phyloP scores from a whole-genome alignment of 371 early-diverging fungal genomes.

The Mortierella sp. region DNA sequence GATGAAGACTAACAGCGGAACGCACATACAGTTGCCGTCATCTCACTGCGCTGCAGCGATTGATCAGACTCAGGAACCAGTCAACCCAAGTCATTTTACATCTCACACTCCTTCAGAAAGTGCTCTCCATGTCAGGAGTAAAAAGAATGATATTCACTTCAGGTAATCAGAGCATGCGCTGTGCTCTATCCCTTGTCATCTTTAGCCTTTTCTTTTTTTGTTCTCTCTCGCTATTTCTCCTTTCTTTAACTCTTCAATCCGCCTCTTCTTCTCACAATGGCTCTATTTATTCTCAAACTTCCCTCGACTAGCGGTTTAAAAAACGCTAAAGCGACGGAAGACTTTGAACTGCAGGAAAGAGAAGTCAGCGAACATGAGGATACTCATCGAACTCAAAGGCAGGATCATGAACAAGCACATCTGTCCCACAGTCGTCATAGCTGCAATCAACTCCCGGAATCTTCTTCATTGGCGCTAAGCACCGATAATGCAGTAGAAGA shows the following conservation, averaged over 20 bases:
- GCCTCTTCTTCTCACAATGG: neutral
- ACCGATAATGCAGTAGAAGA: slow-evolving; percentile 17
- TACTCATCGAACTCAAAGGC: neutral
- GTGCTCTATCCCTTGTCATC: neutral
- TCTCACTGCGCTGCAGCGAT: neutral
- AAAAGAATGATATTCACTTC: neutral
- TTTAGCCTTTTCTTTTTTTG: neutral
- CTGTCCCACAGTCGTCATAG: neutral
- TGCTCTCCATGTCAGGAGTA: neutral
- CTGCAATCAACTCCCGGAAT: neutral
- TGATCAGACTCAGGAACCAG: neutral
- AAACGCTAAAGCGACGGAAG: neutral
- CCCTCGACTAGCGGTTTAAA: slow-evolving; percentile 2
- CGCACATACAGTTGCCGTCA: neutral
- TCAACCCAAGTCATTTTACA: neutral
- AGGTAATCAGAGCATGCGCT: neutral
- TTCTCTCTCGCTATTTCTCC: neutral
- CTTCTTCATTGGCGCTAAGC: neutral
- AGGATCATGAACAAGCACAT: neutral
- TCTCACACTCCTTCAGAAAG: neutral
- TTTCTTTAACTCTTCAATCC: neutral
- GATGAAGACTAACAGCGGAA: neutral
- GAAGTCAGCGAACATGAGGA: neutral
- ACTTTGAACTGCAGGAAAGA: slow-evolving; percentile 2
- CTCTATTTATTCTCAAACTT: neutral